Evolutionary conservation across 1,284 basidiomycete species (phyloP).

Genomic region (Marasmius sp.): DNA sequence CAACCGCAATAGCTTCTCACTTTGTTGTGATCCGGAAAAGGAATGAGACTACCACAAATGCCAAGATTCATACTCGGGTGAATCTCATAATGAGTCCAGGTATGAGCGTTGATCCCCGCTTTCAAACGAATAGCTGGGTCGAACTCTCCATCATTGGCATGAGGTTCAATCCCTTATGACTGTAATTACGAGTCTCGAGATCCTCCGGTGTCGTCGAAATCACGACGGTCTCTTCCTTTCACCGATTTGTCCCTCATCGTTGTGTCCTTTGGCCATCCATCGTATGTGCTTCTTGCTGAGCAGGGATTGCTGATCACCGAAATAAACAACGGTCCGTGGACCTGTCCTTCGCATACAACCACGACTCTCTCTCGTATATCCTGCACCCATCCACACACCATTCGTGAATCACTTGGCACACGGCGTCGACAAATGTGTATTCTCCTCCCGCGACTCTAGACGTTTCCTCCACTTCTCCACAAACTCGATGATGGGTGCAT

Average conservation of each 20-base stretch:
- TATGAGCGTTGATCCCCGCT: constrained; percentile 77
- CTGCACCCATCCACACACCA: constrained; percentile 98
- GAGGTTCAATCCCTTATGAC: constrained; percentile 59
- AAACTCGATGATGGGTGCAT: constrained; percentile 95
- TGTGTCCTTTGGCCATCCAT: constrained; percentile 59
- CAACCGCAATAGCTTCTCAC: constrained; percentile 41
- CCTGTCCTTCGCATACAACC: constrained; percentile 97
- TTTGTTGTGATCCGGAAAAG: constrained; percentile 99
- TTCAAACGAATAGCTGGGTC: constrained; percentile 90
- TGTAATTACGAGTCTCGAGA: constrained; percentile 80
- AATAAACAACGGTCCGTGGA: constrained; percentile 95
- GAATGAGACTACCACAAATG: constrained; percentile 97
- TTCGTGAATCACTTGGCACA: constrained; percentile 99
- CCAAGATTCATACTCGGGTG: constrained; percentile 99
- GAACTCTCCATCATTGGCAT: constrained; percentile 65
- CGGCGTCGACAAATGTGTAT: constrained; percentile 76
- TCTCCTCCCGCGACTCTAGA: constrained; percentile 89
- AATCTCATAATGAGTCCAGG: constrained; percentile 99
- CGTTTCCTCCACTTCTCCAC: constrained; percentile 99
- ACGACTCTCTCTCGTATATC: constrained; percentile 97
- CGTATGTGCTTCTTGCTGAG: constrained; percentile 86
- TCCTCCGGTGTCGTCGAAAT: constrained; percentile 99
- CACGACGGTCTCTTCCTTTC: constrained; percentile 99
- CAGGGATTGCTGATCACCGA: constrained; percentile 85
- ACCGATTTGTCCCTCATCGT: constrained; percentile 77